Evolutionary conservation across 805 yeast genomes (phyloP).

Genomic region (Sugiyamaella qingdaonensis): DNA sequence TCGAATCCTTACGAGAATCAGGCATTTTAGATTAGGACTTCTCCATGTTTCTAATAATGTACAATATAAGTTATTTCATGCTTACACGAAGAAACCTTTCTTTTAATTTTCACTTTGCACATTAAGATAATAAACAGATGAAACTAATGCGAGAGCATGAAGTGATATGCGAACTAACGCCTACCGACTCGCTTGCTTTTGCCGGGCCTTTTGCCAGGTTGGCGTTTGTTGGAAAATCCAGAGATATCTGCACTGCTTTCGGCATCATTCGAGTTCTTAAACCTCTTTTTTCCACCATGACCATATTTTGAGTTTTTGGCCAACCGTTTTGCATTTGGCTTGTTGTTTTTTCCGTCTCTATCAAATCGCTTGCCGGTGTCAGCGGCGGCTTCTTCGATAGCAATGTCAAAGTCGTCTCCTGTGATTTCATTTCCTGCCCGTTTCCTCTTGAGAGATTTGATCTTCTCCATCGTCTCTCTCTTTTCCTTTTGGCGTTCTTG

Average conservation of each 20-base stretch:
- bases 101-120: neutral
- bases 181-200: constrained; percentile 20
- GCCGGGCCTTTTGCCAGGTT: constrained; percentile 20
- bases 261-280: constrained; percentile 67
- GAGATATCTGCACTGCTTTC: constrained; percentile 65
- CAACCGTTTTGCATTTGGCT: constrained; percentile 60
- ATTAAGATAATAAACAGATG: neutral
- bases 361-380: constrained; percentile 41
- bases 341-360: constrained; percentile 36
- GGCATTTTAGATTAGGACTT: constrained; percentile 36
- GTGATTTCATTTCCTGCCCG: constrained; percentile 71
- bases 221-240: constrained; percentile 43
- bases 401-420: constrained; percentile 79
- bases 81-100: neutral
- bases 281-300: constrained; percentile 72
- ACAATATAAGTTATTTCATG: neutral
- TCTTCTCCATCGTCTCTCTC: constrained; percentile 83
- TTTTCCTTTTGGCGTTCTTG: constrained; percentile 93
- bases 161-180: constrained; percentile 1
- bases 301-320: constrained; percentile 76
- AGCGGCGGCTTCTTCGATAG: constrained; percentile 85
- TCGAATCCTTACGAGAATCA: constrained; percentile 47
- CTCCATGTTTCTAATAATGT: neutral
- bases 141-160: neutral
- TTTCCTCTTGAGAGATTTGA: constrained; percentile 86